Evolutionary conservation across 1,139 yeast species (phyloP).

Genomic region (Geotrichum phurueaensis): DNA sequence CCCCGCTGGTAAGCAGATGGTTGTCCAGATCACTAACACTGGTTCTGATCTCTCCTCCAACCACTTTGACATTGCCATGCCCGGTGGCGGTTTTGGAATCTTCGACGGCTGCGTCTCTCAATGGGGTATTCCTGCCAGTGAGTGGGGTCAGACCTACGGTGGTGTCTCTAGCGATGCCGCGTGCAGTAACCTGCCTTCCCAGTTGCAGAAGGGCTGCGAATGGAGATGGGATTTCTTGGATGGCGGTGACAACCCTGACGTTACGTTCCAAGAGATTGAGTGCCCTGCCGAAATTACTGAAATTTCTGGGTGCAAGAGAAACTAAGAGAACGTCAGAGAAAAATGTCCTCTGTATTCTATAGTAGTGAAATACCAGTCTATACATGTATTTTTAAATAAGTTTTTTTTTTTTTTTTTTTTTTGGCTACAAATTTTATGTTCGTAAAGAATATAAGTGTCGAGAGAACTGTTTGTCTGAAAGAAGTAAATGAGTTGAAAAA

Average conservation of each 20-base stretch:
- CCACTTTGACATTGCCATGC: constrained; percentile 20
- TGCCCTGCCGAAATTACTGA: constrained; percentile 20
- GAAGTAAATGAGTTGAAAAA: neutral
- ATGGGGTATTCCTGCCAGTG: constrained; percentile 13
- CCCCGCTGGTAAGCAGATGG: constrained; percentile 17
- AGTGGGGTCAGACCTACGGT: constrained; percentile 21
- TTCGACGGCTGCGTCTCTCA: constrained; percentile 19
- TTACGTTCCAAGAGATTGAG: constrained; percentile 18
- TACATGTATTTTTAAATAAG: neutral
- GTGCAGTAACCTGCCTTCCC: constrained; percentile 18
- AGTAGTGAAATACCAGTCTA: too few species aligned
- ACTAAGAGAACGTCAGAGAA: neutral
- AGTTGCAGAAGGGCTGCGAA: constrained; percentile 19
- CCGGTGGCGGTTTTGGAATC: constrained; percentile 22
- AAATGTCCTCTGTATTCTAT: neutral
- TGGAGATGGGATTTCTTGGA: constrained; percentile 21
- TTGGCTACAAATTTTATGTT: too few species aligned
- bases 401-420: too few species aligned
- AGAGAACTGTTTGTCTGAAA: too few species aligned
- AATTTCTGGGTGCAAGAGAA: constrained; percentile 18
- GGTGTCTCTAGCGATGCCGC: constrained; percentile 16
- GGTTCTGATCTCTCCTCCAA: constrained; percentile 18
- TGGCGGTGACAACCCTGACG: constrained; percentile 19
- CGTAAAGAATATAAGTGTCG: too few species aligned
- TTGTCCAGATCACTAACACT: constrained; percentile 22